Evolutionary conservation across 306 rosid genomes (phyloP).

Genomic region (Cicer yamashitae): DNA sequence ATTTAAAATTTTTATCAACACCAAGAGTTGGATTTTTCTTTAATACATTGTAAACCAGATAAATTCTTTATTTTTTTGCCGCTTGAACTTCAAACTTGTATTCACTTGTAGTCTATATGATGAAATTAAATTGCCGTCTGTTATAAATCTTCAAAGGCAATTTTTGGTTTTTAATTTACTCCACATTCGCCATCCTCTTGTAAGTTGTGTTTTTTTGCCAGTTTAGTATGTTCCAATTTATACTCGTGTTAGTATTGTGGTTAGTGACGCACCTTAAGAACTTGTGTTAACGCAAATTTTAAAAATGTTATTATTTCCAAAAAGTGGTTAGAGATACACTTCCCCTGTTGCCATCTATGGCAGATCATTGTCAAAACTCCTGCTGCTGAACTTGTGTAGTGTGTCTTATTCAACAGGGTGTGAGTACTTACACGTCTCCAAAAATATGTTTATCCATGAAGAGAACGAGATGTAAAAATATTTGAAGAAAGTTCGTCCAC

Average conservation of each 20-base stretch:
- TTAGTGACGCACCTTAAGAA: neutral
- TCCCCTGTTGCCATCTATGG: neutral
- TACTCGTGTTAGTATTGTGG: neutral
- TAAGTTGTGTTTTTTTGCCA: neutral
- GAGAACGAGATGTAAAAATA: neutral
- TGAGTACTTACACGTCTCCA: neutral
- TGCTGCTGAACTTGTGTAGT: neutral
- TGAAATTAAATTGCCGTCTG: conserved; percentile 8
- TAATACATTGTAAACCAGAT: conserved; percentile 4
- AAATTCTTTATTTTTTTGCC: neutral
- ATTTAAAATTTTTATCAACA: conserved; percentile 5
- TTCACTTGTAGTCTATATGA: conserved; percentile 3
- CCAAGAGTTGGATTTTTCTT: conserved; percentile 31
- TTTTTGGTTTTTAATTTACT: neutral
- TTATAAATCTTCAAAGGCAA: neutral
- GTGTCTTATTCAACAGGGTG: conserved; percentile 1
- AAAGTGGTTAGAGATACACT: neutral
- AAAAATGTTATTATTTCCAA: neutral
- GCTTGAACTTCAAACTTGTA: conserved; percentile 5
- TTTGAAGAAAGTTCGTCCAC: neutral
- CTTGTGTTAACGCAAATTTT: neutral
- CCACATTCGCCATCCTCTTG: neutral
- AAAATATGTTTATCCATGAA: neutral
- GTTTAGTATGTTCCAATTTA: neutral
- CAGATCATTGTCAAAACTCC: neutral